These are phyloP conservation scores for Phytophthora rubi DNA, from an alignment of 352 stramenopile species.

Conservation along the genomic window DNA sequence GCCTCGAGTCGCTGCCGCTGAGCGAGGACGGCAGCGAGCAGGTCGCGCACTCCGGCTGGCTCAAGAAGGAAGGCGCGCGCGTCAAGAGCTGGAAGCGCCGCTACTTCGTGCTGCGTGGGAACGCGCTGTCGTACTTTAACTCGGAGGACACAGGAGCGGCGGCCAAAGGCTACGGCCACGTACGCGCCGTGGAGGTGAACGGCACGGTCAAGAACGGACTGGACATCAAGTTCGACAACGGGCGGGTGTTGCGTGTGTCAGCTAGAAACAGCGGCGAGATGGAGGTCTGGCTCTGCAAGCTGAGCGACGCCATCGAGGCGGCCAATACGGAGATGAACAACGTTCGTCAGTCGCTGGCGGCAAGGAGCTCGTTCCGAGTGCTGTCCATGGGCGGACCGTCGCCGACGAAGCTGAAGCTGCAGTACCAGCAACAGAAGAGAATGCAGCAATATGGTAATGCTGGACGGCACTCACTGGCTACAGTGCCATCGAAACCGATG, in stretches of 20 bases:
- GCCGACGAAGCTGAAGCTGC: conserved; percentile 43
- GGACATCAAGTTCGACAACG: conserved; percentile 81
- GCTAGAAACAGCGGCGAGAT: conserved; percentile 68
- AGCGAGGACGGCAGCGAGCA: conserved; percentile 47
- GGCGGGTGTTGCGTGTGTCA: conserved; percentile 72
- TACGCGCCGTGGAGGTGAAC: conserved; percentile 78
- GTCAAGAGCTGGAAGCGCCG: conserved; percentile 86
- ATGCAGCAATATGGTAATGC: conserved; percentile 26
- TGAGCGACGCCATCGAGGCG: conserved; percentile 77
- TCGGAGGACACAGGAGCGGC: conserved; percentile 72
- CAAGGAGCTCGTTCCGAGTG: conserved; percentile 48
- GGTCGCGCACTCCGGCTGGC: conserved; percentile 78
- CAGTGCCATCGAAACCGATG: conserved; percentile 44
- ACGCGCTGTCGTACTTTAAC: conserved; percentile 86
- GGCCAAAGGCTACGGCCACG: conserved; percentile 84
- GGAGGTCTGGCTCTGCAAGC: conserved; percentile 75
- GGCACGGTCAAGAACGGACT: conserved; percentile 62
- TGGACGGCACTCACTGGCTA: conserved; percentile 57
- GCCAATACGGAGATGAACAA: conserved; percentile 65
- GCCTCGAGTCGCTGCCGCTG: conserved; percentile 60
- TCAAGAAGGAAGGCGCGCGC: conserved; percentile 79
- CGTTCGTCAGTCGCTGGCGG: conserved; percentile 58
- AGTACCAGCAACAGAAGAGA: conserved; percentile 28
- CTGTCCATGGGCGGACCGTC: conserved; percentile 39
- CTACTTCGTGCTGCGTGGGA: conserved; percentile 80